Evolutionary conservation across 2,329 filamentous ascomycete genomes (phyloP).

Genomic region (Fusarium chaquense): DNA sequence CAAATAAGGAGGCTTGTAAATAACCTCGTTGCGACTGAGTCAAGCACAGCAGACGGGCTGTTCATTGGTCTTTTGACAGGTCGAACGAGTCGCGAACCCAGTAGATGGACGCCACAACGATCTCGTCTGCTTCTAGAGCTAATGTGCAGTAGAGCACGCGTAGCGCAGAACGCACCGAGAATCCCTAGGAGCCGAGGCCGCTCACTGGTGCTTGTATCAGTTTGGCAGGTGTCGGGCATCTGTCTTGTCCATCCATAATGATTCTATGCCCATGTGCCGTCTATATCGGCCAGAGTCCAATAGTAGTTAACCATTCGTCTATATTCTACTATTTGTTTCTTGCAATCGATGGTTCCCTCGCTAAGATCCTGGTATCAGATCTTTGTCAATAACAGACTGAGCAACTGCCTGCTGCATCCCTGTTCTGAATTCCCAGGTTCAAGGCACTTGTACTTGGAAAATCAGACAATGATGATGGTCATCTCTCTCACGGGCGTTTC

Average conservation of each 20-base stretch:
- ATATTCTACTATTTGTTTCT: constrained; percentile 4
- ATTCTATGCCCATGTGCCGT: constrained; percentile 7
- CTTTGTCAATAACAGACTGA: neutral
- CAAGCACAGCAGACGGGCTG: constrained; percentile 22
- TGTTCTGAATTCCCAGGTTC: constrained; percentile 13
- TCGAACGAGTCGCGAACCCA: constrained; percentile 12
- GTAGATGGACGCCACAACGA: constrained; percentile 28
- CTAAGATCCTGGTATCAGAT: constrained; percentile 32
- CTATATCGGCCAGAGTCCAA: neutral
- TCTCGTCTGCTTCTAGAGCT: constrained; percentile 2
- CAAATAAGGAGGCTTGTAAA: constrained; percentile 14
- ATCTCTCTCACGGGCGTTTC: constrained; percentile 12
- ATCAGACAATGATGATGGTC: constrained; percentile 12
- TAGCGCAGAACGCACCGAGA: neutral
- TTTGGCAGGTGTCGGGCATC: constrained; percentile 16
- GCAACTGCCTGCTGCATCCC: constrained; percentile 10
- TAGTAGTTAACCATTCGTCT: neutral
- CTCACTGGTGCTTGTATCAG: constrained; percentile 17
- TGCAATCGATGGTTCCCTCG: neutral
- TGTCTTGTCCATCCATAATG: neutral
- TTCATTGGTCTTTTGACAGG: neutral
- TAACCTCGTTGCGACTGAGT: constrained; percentile 31
- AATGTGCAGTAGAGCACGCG: neutral
- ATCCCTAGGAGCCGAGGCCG: constrained; percentile 3
- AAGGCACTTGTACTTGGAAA: constrained; percentile 3